phyloP scores from a whole-genome alignment of 164 flowering plant genomes.

The Chimonanthus praecox region DNA sequence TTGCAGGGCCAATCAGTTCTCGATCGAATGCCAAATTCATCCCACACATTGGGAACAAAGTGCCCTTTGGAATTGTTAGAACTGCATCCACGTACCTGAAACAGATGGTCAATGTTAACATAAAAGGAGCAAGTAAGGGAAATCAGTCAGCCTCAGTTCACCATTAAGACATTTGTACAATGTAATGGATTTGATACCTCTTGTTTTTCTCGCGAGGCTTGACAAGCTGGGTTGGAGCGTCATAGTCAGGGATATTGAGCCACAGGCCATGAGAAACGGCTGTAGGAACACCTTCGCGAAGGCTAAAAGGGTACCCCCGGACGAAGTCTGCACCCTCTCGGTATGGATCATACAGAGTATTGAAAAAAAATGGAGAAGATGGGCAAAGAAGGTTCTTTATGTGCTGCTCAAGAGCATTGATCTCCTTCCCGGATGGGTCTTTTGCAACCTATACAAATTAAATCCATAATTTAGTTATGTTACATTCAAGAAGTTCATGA shows the following conservation, averaged over 20 bases:
- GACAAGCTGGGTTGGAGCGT: slow-evolving; percentile 87
- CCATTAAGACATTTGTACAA: neutral
- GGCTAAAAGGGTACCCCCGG: slow-evolving; percentile 86
- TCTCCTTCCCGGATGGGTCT: slow-evolving; percentile 25
- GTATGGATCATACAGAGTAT: slow-evolving; percentile 83
- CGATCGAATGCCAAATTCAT: slow-evolving; percentile 78
- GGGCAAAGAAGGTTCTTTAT: slow-evolving; percentile 66
- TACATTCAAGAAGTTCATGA: neutral
- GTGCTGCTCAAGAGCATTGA: slow-evolving; percentile 82
- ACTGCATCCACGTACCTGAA: slow-evolving; percentile 77
- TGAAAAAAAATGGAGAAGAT: slow-evolving; percentile 79
- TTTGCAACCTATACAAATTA: slow-evolving; percentile 3
- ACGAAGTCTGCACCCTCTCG: slow-evolving; percentile 79
- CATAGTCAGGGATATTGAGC: slow-evolving; percentile 85
- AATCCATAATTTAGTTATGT: neutral
- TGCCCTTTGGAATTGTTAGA: slow-evolving; percentile 75
- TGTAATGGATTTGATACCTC: slow-evolving; percentile 28
- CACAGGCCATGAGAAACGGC: slow-evolving; percentile 85
- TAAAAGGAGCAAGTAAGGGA: neutral
- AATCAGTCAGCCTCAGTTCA: neutral
- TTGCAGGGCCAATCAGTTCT: slow-evolving; percentile 74
- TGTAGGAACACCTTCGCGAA: slow-evolving; percentile 76
- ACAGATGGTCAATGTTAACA: neutral
- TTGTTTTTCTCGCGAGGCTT: slow-evolving; percentile 78
- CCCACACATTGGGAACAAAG: slow-evolving; percentile 82